Base-by-base conservation (phyloP, 139 green algal genomes). In the Chlamydomonas sphaeroides region DNA sequence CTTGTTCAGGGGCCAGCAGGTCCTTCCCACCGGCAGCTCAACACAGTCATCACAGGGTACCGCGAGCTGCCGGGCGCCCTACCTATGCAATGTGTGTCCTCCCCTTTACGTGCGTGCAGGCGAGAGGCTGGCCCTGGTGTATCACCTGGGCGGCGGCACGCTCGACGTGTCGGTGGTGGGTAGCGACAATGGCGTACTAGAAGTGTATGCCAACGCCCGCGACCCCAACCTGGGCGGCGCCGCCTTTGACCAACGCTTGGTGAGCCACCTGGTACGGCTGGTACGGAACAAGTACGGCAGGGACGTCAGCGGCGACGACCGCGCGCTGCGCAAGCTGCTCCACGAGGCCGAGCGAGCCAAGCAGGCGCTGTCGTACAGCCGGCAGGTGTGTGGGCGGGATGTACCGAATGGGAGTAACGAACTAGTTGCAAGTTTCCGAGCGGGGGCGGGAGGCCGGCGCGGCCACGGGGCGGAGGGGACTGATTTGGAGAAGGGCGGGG, bases 111-210 rank as follows among this genome's bases (percentile, higher is more conserved):
- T n/a, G n/a, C n/a, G n/a, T n/a, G 45, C 8, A 7, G 65, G 65
- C 35, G 93, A 96, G 91, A 86, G 88, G 74, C 93, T 96, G 70
- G 92, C 96, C 68, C 92, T 96, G 39, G 94, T 98, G 87, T 98
- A 98, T 84, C 95, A 98, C 85, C 91, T 98, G 68, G 78, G 78
- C 17, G 78, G 78, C 8, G 95, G 95, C 68, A 98, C 95, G 35
- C 98, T 98, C 81, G 96, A 99, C 94, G 96, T 99, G 65, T 98
- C 94, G 11, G 86, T 99, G 53, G 89, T 99, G 80, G 95, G 92
- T 79, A 99, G 98, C 84, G 95, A 98, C 79, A 95, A 99, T 84
- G 96, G 95, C 78, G 97, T 99, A 84, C 98, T 98, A 86, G 95
- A 98, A 90, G 93, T 98, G 63, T 98, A 98, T 91, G 85, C 96